A percentile compares a stretch with the other conserved stretches of the same genome.
Conservation (phyloP, 2,329 filamentous ascomycete species). For the Juglanconis oblonga region DNA sequence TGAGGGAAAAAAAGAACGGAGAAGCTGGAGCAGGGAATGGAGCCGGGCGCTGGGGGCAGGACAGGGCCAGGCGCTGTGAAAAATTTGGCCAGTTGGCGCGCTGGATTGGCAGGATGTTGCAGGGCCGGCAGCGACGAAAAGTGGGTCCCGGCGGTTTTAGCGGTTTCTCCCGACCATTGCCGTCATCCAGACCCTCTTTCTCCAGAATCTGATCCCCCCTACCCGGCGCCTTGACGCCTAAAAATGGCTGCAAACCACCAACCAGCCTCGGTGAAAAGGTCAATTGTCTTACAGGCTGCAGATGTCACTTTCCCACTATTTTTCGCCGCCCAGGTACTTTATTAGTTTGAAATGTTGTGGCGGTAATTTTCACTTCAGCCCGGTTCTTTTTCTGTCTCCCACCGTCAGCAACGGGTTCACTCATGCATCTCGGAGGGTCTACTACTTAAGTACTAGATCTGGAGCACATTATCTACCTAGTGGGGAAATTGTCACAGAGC, state of each 20-base stretch:
- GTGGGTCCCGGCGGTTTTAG: neutral
- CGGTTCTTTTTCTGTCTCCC: neutral
- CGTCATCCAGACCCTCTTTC: neutral
- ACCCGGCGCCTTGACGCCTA: neutral
- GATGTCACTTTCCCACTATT: neutral
- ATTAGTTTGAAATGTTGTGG: neutral
- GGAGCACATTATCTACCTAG: neutral
- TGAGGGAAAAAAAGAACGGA: constrained; percentile 13
- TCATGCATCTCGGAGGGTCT: too few species aligned
- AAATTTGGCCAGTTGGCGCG: constrained; percentile 37
- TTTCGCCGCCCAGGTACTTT: neutral
- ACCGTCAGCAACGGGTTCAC: neutral
- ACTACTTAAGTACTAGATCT: neutral
- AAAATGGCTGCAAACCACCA: neutral
- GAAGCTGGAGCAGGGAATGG: constrained; percentile 8
- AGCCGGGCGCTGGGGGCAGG: constrained; percentile 31
- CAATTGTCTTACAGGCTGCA: neutral
- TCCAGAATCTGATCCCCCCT: neutral
- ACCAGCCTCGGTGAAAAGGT: neutral
- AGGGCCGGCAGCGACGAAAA: neutral
- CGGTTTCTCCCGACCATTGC: constrained; percentile 2
- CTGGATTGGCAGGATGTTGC: neutral
- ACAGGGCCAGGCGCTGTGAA: constrained; percentile 29
- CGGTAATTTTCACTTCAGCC: neutral
- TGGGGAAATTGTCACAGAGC: neutral